These are phyloP conservation scores for Monosporascus sp. DNA, from an alignment of 2,329 filamentous ascomycete genomes.

Conservation along the genomic window DNA sequence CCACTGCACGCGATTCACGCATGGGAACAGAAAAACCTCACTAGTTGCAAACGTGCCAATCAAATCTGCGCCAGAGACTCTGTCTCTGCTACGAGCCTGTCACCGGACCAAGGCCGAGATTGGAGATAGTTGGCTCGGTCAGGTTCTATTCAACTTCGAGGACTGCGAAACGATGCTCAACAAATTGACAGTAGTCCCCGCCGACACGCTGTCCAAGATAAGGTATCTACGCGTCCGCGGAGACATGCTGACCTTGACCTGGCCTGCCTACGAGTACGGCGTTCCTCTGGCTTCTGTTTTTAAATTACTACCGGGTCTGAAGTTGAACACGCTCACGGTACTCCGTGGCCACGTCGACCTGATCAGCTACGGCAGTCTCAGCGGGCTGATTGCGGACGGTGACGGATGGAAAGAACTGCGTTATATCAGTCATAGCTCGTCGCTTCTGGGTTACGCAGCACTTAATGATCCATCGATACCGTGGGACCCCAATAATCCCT, in stretches of 20 bases:
- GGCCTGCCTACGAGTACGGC: background rate
- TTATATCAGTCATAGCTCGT: background rate
- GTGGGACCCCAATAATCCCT: too few relatives aligned
- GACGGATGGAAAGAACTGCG: background rate
- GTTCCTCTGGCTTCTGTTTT: background rate
- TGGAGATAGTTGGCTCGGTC: background rate
- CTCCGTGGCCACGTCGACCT: background rate
- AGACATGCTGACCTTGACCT: background rate
- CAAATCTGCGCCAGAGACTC: background rate
- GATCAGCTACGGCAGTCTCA: background rate
- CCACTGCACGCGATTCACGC: background rate
- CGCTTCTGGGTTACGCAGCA: background rate
- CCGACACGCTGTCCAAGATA: background rate
- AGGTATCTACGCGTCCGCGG: background rate
- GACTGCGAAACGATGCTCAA: background rate
- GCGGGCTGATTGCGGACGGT: background rate
- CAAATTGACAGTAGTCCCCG: background rate
- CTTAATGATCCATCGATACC: too few relatives aligned
- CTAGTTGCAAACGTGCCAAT: background rate
- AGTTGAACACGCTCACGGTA: background rate
- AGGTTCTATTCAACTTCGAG: background rate
- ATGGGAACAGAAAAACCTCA: background rate
- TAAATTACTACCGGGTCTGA: background rate
- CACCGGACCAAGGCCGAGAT: background rate
- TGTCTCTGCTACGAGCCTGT: background rate